phyloP scores from a whole-genome alignment of 257 asterid genomes.

The Verbascum thapsus region DNA sequence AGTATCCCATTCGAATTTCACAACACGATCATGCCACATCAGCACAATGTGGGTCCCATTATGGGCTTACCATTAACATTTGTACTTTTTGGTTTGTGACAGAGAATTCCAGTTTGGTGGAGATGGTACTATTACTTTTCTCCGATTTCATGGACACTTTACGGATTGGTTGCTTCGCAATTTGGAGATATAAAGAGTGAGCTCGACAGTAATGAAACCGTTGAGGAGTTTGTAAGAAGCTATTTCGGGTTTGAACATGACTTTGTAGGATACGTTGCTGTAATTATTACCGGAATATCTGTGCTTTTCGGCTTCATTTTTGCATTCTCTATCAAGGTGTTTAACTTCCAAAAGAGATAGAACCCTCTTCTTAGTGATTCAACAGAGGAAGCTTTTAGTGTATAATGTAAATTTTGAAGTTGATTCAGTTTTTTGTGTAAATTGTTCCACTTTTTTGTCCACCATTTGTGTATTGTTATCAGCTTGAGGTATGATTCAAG shows the following conservation, averaged over 20 bases:
- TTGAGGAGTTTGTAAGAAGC: constrained; percentile 48
- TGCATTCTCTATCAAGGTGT: constrained; percentile 60
- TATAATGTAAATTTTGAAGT: constrained; percentile 20
- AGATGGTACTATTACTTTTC: constrained; percentile 66
- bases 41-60: no score
- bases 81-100: constrained; percentile 22
- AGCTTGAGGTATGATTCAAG: neutral
- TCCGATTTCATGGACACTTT: constrained; percentile 69
- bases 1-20: constrained; percentile 21
- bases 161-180: constrained; percentile 68
- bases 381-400: neutral
- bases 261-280: constrained; percentile 62
- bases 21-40: no score
- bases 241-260: constrained; percentile 61
- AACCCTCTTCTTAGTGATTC: neutral
- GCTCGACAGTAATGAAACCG: constrained; percentile 50
- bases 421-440: constrained; percentile 3
- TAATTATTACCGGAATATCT: constrained; percentile 47
- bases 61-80: neutral
- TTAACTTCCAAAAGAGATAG: constrained; percentile 74
- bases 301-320: constrained; percentile 62
- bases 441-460: neutral
- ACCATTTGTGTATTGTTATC: neutral
- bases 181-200: constrained; percentile 50
- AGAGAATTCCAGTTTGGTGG: constrained; percentile 92